These are phyloP conservation scores for Trichoderma sp. DNA, from an alignment of 2,329 filamentous ascomycete genomes.

Conservation along the genomic window DNA sequence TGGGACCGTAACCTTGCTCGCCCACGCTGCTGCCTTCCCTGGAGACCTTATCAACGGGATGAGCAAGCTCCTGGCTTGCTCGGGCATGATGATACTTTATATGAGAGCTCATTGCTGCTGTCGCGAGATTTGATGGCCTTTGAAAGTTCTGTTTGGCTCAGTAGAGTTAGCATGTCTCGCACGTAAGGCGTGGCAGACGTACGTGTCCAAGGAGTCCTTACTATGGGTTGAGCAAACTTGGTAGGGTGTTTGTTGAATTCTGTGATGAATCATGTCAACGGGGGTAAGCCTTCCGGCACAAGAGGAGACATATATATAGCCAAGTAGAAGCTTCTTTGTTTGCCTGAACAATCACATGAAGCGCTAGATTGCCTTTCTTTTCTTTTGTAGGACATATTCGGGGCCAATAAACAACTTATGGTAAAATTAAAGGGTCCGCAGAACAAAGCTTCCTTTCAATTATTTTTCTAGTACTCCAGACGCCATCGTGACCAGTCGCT, in stretches of 20 bases:
- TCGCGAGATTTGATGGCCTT: not conserved
- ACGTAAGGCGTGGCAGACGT: not conserved
- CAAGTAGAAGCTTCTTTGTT: not conserved
- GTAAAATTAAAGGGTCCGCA: not conserved
- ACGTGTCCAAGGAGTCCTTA: not conserved
- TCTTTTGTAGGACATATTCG: not conserved
- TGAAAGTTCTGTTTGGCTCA: not conserved
- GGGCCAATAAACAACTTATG: not conserved
- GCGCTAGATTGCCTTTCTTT: not conserved
- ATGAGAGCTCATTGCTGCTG: not conserved
- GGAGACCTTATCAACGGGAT: not conserved
- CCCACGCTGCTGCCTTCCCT: not conserved
- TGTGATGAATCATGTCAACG: not conserved
- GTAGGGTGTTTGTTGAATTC: not conserved
- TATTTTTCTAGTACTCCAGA: slow-evolving; percentile 7
- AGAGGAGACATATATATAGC: not conserved
- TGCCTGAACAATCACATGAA: not conserved
- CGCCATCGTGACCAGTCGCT: slow-evolving; percentile 9
- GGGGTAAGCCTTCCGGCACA: not conserved
- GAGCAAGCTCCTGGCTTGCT: not conserved
- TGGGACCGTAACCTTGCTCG: not conserved
- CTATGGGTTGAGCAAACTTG: not conserved
- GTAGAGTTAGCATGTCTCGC: not conserved
- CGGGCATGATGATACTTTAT: not conserved
- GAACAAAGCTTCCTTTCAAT: slow-evolving; percentile 4